A percentile compares a stretch with the other conserved stretches of the same genome.
Evolutionary conservation across 306 rosid genomes (phyloP).

Genomic region (Gillenia trifoliata): DNA sequence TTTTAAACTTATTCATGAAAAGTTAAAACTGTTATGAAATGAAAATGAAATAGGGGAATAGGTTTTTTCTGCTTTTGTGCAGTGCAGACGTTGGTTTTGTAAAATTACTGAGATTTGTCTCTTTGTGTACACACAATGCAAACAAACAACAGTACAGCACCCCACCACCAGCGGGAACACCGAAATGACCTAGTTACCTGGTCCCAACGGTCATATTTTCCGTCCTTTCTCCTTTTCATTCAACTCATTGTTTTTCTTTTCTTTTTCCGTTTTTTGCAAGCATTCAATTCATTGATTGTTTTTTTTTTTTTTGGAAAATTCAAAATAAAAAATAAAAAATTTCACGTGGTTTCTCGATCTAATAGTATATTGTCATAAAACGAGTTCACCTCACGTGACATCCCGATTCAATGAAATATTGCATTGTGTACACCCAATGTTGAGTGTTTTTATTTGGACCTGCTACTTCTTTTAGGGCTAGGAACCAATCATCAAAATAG

Average conservation of each 20-base stretch:
- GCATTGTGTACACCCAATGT: background rate
- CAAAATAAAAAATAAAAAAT: no score
- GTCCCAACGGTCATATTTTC: constrained; percentile 26
- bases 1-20: no score
- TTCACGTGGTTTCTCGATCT: no score
- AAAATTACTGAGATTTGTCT: background rate
- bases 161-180: background rate
- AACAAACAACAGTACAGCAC: background rate
- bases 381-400: no score
- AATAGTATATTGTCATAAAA: no score
- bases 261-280: background rate
- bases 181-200: constrained; percentile 1
- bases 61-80: constrained; percentile 11
- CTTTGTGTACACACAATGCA: background rate
- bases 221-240: constrained; percentile 3
- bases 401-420: no score
- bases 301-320: no score
- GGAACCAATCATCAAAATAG: no score
- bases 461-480: no score
- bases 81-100: constrained; percentile 16
- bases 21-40: constrained; percentile 35
- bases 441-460: no score
- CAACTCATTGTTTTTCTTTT: background rate
- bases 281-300: background rate
- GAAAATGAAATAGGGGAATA: background rate